Conservation (phyloP, 306 rosid genomes). For the Pyrus pyrifolia region DNA sequence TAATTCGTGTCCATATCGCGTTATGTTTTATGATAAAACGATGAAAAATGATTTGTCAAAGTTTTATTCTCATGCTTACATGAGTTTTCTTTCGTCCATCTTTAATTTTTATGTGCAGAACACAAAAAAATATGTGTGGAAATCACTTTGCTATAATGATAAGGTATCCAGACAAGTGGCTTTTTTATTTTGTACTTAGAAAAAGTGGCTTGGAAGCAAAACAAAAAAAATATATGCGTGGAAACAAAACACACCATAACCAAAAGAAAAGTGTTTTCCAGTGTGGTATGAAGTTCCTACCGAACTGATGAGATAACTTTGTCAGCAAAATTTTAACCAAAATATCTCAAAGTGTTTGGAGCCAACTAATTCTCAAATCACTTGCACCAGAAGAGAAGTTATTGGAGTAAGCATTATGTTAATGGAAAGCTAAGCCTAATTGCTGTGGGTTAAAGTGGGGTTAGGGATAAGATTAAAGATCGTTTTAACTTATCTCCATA, state of each 20-base stretch:
- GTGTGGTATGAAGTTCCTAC: slow-evolving; percentile 14
- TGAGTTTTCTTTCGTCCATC: too few relatives aligned
- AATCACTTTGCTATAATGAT: too few relatives aligned
- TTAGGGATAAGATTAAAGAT: background rate
- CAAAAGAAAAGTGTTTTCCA: background rate
- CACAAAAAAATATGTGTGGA: background rate
- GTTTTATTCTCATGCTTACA: too few relatives aligned
- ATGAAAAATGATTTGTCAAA: background rate
- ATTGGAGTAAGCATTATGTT: background rate
- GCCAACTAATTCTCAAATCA: background rate
- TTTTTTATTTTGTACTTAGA: background rate
- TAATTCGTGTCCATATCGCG: too few relatives aligned
- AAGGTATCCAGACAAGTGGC: background rate
- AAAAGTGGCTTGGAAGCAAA: background rate
- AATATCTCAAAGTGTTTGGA: slow-evolving; percentile 12
- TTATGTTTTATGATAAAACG: too few relatives aligned
- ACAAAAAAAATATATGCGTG: background rate
- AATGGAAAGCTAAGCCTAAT: background rate
- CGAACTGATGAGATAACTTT: background rate
- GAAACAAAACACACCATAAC: background rate
- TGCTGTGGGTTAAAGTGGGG: background rate
- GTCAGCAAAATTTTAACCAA: slow-evolving; percentile 1
- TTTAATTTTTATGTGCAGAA: too few relatives aligned
- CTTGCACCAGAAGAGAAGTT: background rate
- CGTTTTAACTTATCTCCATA: background rate